Evolutionary conservation across 2,329 filamentous ascomycete species (phyloP), one percentile per base, ranked within the genome.

Genomic region (Aulographum hederae): DNA sequence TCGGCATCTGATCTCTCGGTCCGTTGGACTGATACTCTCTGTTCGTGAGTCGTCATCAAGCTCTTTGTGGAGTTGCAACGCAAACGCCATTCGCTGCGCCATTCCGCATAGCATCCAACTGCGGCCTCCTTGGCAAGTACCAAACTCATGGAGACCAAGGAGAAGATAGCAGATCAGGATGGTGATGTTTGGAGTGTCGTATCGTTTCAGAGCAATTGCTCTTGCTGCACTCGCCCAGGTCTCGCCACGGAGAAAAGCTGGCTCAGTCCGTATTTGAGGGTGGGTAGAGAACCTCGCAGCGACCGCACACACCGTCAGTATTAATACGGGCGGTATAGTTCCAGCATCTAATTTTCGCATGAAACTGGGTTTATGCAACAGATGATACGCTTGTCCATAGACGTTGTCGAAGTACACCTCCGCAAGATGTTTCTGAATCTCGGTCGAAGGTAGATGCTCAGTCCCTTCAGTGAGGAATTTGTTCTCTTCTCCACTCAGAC

Each of bases 61-160:
- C 50, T 95, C 89, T 47, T 77, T 79, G 57, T 98, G 89, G 18
- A 98, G 59, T 49, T 95, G 86, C 28, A 98, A 60, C 11, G 89
- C 89, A 52, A 92, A 94, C 6, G 86, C 89, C 89, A 95, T 95
- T 25, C 89, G 70, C 46, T 93, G 84, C 11, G 86, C 89, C 61
- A 92, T 85, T 1, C 89, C 89, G 13, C 85, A 85, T 39, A 95
- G 70, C 37, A 91, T 81, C 89, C 89, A 98, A 50, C 85, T 94
- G 41, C 86, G 70, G 11, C 85, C 86, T 35, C 89, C 89, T 50
- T 95, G 86, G 47, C 89, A 95, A 10, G 86, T 95, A 34, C 89
- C 89, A 44, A 95, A 95, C 46, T 94, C 86, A 49, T 98, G 86
- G 23, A 98, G 62, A 3, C 84, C 85, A 12, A 95, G 65, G 13